Evolutionary conservation across 495 filamentous ascomycete genomes (phyloP).

Genomic region (Clohesyomyces aquaticus): DNA sequence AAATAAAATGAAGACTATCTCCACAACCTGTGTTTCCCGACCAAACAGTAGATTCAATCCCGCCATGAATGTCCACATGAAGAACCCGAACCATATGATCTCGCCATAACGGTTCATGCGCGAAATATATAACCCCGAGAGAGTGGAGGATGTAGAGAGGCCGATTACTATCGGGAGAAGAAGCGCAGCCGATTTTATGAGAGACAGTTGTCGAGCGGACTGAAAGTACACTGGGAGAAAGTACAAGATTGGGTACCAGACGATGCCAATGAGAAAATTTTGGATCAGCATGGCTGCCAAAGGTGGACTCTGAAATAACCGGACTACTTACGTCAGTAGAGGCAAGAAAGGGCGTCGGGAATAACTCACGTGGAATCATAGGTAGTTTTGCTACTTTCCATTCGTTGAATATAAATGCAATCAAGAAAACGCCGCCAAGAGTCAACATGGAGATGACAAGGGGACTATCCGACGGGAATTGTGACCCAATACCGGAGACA

Average conservation of each 20-base stretch:
- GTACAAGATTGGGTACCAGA: conserved; percentile 58
- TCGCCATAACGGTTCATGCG: conserved; percentile 58
- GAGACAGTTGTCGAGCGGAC: conserved; percentile 43
- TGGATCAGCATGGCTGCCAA: conserved; percentile 52
- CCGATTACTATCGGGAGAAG: conserved; percentile 56
- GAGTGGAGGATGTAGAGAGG: conserved; percentile 54
- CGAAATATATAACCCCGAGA: conserved; percentile 60
- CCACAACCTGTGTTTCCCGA: not conserved
- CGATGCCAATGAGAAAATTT: conserved; percentile 53
- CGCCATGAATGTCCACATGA: conserved; percentile 23
- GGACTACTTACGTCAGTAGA: conserved; percentile 40
- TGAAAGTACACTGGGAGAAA: conserved; percentile 52
- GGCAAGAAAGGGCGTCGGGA: not conserved
- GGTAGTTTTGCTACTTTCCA: conserved; percentile 21
- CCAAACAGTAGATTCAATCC: conserved; percentile 10
- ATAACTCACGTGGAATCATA: conserved; percentile 45
- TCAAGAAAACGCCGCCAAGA: conserved; percentile 10
- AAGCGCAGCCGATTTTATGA: conserved; percentile 48
- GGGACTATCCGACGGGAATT: conserved; percentile 5
- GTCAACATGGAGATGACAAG: conserved; percentile 22
- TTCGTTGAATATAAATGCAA: conserved; percentile 17
- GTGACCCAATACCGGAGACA: conserved; percentile 8
- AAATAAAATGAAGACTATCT: not conserved
- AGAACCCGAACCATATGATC: conserved; percentile 58
- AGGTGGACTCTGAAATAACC: conserved; percentile 58